Conservation (phyloP, 306 rosid genomes). For the Prunus campanulata region DNA sequence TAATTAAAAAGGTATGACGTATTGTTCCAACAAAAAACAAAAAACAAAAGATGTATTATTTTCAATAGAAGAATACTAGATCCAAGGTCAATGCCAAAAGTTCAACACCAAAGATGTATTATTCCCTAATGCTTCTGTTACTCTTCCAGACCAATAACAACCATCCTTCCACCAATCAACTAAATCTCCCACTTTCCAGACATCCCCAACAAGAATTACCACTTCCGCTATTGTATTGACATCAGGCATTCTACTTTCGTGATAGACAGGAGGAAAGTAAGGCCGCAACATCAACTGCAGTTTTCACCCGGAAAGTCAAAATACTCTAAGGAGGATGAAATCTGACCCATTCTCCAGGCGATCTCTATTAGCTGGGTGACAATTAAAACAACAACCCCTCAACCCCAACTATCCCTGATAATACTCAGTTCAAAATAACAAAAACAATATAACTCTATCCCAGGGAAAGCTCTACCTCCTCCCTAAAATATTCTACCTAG, state of each 20-base stretch:
- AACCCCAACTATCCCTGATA: background rate
- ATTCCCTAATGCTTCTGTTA: constrained; percentile 43
- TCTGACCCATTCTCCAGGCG: constrained; percentile 23
- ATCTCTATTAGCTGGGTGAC: constrained; percentile 46
- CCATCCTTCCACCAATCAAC: constrained; percentile 77
- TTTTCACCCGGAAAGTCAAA: constrained; percentile 64
- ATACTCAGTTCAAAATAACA: background rate
- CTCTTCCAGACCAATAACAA: constrained; percentile 78
- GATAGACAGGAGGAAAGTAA: constrained; percentile 48
- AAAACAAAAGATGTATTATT: background rate
- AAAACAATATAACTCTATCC: background rate
- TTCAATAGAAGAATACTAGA: background rate
- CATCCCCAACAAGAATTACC: constrained; percentile 38
- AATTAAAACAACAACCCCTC: background rate
- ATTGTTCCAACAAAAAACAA: background rate
- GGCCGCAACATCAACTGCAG: constrained; percentile 72
- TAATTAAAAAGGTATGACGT: background rate
- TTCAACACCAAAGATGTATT: constrained; percentile 6
- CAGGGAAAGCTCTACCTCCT: background rate
- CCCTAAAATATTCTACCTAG: background rate
- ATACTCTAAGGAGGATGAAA: constrained; percentile 41
- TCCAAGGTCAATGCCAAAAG: background rate
- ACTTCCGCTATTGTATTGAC: constrained; percentile 39
- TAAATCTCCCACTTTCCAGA: constrained; percentile 79
- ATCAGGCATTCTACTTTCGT: constrained; percentile 47